Evolutionary conservation across 2,329 filamentous ascomycete species (phyloP).

Genomic region (Beauveria pseudobassiana): DNA sequence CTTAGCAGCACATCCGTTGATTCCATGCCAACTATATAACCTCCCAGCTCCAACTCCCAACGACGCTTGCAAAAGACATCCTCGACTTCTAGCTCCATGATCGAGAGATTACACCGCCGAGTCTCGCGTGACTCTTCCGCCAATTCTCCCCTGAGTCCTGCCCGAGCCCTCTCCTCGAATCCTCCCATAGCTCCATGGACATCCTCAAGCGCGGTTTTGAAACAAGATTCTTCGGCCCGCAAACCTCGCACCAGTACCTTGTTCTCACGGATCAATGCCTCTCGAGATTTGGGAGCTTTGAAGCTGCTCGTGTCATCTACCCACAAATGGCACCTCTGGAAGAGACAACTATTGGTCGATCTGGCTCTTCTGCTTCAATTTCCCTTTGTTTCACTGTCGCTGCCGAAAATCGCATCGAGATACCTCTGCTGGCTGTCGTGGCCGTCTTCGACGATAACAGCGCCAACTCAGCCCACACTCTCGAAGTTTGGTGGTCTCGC

Average conservation of each 20-base stretch:
- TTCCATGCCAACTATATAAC: conserved; percentile 25
- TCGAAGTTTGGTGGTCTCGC: conserved; percentile 51
- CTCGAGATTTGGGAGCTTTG: conserved; percentile 41
- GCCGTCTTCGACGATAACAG: conserved; percentile 46
- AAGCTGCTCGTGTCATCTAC: conserved; percentile 41
- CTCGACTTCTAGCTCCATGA: conserved; percentile 32
- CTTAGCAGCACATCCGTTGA: conserved; percentile 34
- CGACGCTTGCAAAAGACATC: conserved; percentile 31
- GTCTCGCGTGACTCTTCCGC: conserved; percentile 30
- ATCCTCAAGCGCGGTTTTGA: conserved; percentile 40
- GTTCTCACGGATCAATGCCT: conserved; percentile 45
- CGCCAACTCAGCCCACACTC: conserved; percentile 39
- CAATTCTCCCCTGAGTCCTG: conserved; percentile 23
- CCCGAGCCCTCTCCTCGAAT: conserved; percentile 22
- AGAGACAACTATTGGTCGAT: conserved; percentile 16
- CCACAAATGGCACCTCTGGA: conserved; percentile 32
- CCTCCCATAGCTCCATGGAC: conserved; percentile 29
- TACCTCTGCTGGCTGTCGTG: conserved; percentile 44
- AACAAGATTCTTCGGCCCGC: conserved; percentile 40
- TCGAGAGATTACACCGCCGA: conserved; percentile 33
- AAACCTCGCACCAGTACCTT: conserved; percentile 42
- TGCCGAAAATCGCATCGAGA: conserved; percentile 34
- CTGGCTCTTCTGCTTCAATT: conserved; percentile 18
- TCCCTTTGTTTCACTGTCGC: conserved; percentile 20
- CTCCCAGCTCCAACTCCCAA: conserved; percentile 24